These are phyloP conservation scores for Trypanosoma caninum DNA, from an alignment of 208 protist species.

Conservation along the genomic window DNA sequence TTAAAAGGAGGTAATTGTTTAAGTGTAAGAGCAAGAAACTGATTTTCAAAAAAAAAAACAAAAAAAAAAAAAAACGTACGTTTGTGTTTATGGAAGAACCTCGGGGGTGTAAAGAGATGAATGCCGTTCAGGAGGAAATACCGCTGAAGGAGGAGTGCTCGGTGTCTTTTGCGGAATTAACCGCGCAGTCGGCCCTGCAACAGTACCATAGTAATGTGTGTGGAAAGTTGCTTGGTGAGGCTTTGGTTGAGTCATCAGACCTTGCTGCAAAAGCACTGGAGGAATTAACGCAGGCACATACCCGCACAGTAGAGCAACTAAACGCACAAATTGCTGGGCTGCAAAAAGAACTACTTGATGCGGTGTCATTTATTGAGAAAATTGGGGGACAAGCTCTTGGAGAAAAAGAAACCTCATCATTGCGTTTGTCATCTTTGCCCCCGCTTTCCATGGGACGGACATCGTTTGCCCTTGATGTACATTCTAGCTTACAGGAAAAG, in stretches of 20 bases:
- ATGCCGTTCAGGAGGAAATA: constrained; percentile 6
- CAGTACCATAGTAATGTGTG: constrained; percentile 24
- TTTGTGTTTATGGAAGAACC: constrained; percentile 1
- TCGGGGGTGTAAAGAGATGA: too few relatives aligned
- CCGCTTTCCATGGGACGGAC: background rate
- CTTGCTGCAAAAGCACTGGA: constrained; percentile 21
- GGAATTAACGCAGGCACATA: constrained; percentile 24
- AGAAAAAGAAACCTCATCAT: background rate
- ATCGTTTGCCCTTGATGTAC: constrained; percentile 4
- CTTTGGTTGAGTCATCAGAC: constrained; percentile 25
- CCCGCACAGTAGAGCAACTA: constrained; percentile 19
- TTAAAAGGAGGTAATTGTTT: background rate
- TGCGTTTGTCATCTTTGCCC: background rate
- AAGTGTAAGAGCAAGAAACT: background rate
- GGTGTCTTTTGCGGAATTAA: background rate
- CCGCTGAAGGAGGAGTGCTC: constrained; percentile 1
- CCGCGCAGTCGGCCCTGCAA: constrained; percentile 6
- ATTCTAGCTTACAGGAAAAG: background rate
- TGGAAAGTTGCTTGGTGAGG: constrained; percentile 10
- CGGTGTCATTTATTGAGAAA: constrained; percentile 26
- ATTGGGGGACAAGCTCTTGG: constrained; percentile 7
- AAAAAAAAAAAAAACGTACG: background rate
- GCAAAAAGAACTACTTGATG: constrained; percentile 27
- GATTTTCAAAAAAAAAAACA: background rate
- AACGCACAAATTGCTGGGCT: constrained; percentile 25